Evolutionary conservation across 345 rosid genomes (phyloP).

Genomic region (Rubroshorea leprosula): DNA sequence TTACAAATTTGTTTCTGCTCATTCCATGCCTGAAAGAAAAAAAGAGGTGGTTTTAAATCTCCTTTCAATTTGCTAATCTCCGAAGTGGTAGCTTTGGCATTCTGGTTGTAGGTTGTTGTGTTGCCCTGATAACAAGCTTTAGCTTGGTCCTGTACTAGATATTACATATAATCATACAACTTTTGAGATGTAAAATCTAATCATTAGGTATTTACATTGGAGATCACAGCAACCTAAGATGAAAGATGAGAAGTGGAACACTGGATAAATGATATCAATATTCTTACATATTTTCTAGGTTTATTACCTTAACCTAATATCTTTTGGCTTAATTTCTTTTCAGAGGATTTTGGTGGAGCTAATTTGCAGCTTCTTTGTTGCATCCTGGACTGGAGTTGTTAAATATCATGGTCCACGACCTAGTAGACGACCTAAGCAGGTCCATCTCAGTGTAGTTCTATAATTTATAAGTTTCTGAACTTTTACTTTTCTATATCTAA

Average conservation of each 20-base stretch:
- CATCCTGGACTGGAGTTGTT: conserved; percentile 98
- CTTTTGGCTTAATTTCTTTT: conserved; percentile 14
- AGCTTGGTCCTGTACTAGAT: too few relatives aligned
- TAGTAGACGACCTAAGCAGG: conserved; percentile 96
- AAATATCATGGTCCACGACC: conserved; percentile 97
- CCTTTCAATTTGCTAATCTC: too few relatives aligned
- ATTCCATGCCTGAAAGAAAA: too few relatives aligned
- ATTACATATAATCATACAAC: too few relatives aligned
- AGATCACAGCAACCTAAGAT: too few relatives aligned
- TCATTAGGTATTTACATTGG: too few relatives aligned
- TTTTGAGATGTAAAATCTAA: too few relatives aligned
- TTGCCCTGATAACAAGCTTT: too few relatives aligned
- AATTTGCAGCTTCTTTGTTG: conserved; percentile 98
- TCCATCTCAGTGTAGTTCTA: conserved; percentile 13
- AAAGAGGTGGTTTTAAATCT: too few relatives aligned
- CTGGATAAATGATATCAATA: background rate
- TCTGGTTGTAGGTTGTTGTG: too few relatives aligned
- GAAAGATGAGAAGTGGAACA: too few relatives aligned
- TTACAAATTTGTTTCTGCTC: conserved; percentile 6
- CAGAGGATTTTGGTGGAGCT: conserved; percentile 95
- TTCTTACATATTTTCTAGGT: background rate
- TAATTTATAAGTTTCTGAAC: background rate
- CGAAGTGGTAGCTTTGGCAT: too few relatives aligned
- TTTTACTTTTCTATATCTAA: background rate
- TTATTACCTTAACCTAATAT: conserved; percentile 6